phyloP scores from a whole-genome alignment of 2,329 filamentous ascomycete genomes.

The Ascochyta lentis region DNA sequence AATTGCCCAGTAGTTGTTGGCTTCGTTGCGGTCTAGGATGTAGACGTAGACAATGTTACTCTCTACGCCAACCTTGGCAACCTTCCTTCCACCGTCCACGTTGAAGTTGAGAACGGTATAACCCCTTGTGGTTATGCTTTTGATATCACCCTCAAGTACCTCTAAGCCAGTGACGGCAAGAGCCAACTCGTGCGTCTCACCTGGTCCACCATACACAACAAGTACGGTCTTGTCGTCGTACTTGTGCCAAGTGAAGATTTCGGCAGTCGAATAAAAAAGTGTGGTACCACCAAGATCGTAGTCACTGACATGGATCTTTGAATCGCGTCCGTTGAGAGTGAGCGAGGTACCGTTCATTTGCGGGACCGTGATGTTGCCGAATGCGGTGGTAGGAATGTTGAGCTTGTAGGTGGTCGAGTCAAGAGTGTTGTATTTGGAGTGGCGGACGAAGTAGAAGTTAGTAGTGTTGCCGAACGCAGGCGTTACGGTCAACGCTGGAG shows the following conservation, averaged over 20 bases:
- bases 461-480: slow-evolving; percentile 64
- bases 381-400: slow-evolving; percentile 65
- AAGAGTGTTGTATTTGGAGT: slow-evolving; percentile 68
- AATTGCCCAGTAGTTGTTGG: slow-evolving; percentile 73
- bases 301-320: slow-evolving; percentile 71
- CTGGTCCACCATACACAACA: slow-evolving; percentile 68
- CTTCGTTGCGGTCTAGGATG: slow-evolving; percentile 68
- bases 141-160: slow-evolving; percentile 52
- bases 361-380: slow-evolving; percentile 63
- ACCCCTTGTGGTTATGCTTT: slow-evolving; percentile 50
- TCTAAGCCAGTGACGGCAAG: slow-evolving; percentile 49
- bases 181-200: slow-evolving; percentile 69
- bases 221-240: slow-evolving; percentile 66
- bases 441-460: slow-evolving; percentile 70
- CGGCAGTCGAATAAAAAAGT: slow-evolving; percentile 72
- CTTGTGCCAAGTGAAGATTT: slow-evolving; percentile 72
- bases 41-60: slow-evolving; percentile 61
- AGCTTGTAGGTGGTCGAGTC: slow-evolving; percentile 68
- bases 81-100: slow-evolving; percentile 59
- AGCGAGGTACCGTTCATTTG: slow-evolving; percentile 62
- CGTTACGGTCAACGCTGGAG: slow-evolving; percentile 64
- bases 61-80: slow-evolving; percentile 55
- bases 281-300: slow-evolving; percentile 67
- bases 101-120: slow-evolving; percentile 62
- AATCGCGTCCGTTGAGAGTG: slow-evolving; percentile 68